Base-by-base conservation (phyloP, 495 filamentous ascomycete genomes). In the Chlorociboria aeruginascens region DNA sequence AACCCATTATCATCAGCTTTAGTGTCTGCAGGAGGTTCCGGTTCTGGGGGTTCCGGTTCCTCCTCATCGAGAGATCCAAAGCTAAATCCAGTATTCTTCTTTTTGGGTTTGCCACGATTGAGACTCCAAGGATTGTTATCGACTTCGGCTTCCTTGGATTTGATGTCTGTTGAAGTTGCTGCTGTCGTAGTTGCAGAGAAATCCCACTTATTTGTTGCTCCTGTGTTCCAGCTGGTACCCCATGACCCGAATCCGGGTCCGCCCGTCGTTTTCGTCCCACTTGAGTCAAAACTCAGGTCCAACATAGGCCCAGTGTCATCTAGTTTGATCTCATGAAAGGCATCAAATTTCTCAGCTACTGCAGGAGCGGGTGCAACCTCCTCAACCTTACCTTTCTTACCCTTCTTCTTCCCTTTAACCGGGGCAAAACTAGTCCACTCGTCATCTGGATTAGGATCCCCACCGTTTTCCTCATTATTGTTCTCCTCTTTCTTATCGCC, bases 241-340 rank as follows among this genome's bases (percentile, higher is more conserved):
- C 66, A 71, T 8, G 60, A 52, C 51, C 65, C 63, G 49, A 69
- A 57, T 8, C 49, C 46, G 11, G 45, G 33, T 30, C 39, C 32
- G 4, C 51, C 37, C 17, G 53, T 55, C 8, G 48, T 48, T 9
- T 30, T 45, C 31, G 63, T 56, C 17, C 56, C 36, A 30, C 48
- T 56, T 6, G 44, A 50, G 39, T 51, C 55, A 52, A 63, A 67
- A 49, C 54, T 64, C 7, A 66, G 34, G 46, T 67, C 65, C 14
- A 66, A 44, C 14, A 62, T 63, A n/a, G 61, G 58, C n/a, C 52
- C 63, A 3, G 58, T 56, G 54, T 68, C 66, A 48, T 71, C 64
- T 32, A 75, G 51, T 43, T 73, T 73, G 54, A 74, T 69, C 6
- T 76, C 70, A 32, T 73, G 55, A 42, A 76, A 70, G 14, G 60